Evolutionary conservation across 2,329 filamentous ascomycete genomes (phyloP).

Genomic region (Aspergillus caelatus): DNA sequence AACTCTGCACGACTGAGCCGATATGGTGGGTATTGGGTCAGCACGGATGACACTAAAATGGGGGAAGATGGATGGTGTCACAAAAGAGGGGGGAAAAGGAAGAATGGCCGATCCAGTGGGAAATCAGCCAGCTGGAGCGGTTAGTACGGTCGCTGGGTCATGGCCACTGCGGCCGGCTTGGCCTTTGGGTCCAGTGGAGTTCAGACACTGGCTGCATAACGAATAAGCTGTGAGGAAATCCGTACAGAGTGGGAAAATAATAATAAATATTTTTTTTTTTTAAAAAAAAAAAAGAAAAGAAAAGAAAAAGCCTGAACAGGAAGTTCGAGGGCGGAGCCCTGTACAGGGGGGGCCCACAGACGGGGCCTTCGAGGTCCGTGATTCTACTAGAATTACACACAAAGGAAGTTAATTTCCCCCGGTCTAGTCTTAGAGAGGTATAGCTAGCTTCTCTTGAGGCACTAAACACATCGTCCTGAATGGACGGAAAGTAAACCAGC

Average conservation of each 20-base stretch:
- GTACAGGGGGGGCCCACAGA: neutral
- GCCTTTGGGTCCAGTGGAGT: conserved; percentile 6
- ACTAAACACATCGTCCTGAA: neutral
- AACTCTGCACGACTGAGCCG: conserved; percentile 21
- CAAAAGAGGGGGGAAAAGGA: conserved; percentile 10
- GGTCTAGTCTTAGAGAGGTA: neutral
- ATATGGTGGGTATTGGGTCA: conserved; percentile 24
- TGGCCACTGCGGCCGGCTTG: conserved; percentile 13
- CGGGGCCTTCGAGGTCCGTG: no score
- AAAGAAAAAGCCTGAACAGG: conserved; percentile 1
- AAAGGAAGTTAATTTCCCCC: neutral
- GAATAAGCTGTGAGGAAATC: conserved; percentile 5
- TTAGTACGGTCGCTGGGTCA: conserved; percentile 17
- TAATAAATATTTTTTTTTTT: no score
- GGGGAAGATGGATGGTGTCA: conserved; percentile 2
- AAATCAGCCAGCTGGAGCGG: conserved; percentile 12
- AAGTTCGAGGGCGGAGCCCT: neutral
- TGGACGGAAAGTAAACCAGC: neutral
- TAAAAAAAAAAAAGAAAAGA: neutral
- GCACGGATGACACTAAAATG: conserved; percentile 13
- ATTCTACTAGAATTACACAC: neutral
- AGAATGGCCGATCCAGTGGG: conserved; percentile 14
- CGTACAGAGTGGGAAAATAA: neutral
- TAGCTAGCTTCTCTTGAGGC: neutral
- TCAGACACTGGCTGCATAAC: neutral